Evolutionary conservation across 2,329 filamentous ascomycete genomes (phyloP).

Genomic region (Trichoderma sp.): DNA sequence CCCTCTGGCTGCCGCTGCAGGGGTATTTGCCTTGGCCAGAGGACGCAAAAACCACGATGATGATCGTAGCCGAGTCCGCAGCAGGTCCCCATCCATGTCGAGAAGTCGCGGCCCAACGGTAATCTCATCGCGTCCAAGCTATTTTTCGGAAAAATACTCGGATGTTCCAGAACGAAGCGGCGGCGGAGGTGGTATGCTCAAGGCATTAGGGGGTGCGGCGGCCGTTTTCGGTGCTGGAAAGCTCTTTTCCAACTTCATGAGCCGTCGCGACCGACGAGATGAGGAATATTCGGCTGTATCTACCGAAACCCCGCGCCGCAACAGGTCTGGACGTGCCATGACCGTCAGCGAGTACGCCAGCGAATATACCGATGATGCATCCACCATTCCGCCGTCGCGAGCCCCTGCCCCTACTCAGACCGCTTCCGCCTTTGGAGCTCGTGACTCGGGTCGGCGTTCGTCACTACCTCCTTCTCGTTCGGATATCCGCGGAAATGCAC

Average conservation of each 20-base stretch:
- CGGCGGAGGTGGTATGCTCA: constrained; percentile 55
- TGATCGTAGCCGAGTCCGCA: constrained; percentile 43
- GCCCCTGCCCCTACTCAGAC: constrained; percentile 45
- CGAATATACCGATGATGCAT: constrained; percentile 45
- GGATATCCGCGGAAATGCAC: constrained; percentile 39
- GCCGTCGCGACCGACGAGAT: constrained; percentile 51
- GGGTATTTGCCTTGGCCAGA: constrained; percentile 46
- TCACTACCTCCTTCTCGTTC: constrained; percentile 48
- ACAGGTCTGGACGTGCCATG: constrained; percentile 39
- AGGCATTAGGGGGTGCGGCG: constrained; percentile 58
- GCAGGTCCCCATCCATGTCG: constrained; percentile 38
- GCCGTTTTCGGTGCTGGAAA: constrained; percentile 62
- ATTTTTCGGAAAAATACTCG: constrained; percentile 64
- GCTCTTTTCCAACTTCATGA: constrained; percentile 58
- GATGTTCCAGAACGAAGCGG: constrained; percentile 41
- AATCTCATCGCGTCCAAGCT: constrained; percentile 55
- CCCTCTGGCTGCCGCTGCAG: constrained; percentile 53
- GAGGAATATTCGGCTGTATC: constrained; percentile 64
- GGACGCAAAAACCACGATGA: constrained; percentile 43
- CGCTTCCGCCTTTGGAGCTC: constrained; percentile 44
- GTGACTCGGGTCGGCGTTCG: constrained; percentile 34
- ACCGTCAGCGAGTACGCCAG: constrained; percentile 52
- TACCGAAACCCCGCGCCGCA: constrained; percentile 57
- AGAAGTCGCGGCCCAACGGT: constrained; percentile 47
- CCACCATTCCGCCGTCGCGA: constrained; percentile 48